Evolutionary conservation across 495 filamentous ascomycete species (phyloP), one percentile per base, ranked within the genome.

Genomic region (Penicillium ochrochloron): DNA sequence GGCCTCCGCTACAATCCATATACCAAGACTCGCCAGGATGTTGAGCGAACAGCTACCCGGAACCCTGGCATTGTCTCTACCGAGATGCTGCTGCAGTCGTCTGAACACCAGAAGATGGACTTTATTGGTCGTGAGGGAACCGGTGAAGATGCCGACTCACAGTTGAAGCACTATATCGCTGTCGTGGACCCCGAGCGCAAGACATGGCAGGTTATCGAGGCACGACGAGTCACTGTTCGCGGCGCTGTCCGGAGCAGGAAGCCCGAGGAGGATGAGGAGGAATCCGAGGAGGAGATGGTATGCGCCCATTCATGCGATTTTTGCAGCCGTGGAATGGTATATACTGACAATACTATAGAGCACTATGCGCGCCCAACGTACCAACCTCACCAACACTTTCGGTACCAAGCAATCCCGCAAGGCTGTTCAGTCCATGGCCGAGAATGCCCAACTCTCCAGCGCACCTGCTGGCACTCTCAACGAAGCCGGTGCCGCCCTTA

Each of bases 371-470:
- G 83, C 86, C 31, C 81, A 82, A 71, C 86, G 86, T 64, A 88
- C 85, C 50, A 85, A 87, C 39, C 89, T 99, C 6, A 95, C 93
- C 64, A 86, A 92, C 69, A 88, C 89, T 54, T 99, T 99, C 79
- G 96, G 95, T 66, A 97, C 93, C 37, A 96, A 92, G 80, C 96
- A 96, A 79, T 88, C 96, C 3, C 90, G 90, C 82, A 96, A 96
- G 77, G 90, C 90, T 2, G 87, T 94, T 62, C 85, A 84, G 29
- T 88, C 89, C 35, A 79, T 90, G 55, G 89, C 91, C 25, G 87
- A 92, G 71, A 96, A 96, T 66, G 90, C 92, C 42, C 92, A 96
- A 58, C 72, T 83, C 46, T 77, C 78, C 65, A 82, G 76, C 58
- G 76, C 74, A 25, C 79, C 80, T 25, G 75, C 76, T 8, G 79